Conservation (phyloP, 805 yeast genomes). For the Schwanniomyces occidentalis region DNA sequence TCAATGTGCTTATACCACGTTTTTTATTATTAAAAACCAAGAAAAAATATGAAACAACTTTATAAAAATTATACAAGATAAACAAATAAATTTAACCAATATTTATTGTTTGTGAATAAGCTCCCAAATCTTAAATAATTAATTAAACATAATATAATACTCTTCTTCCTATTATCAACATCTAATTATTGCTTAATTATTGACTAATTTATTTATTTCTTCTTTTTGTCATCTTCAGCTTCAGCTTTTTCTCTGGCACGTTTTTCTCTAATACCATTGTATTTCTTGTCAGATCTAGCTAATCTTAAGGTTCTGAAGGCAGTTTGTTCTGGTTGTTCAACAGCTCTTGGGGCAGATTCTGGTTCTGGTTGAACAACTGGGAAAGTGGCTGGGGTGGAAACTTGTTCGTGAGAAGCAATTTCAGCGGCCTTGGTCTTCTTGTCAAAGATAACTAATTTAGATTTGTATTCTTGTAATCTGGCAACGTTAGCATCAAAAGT, state of each 20-base stretch:
- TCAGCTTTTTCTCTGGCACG: constrained; percentile 96
- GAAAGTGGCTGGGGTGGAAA: constrained; percentile 77
- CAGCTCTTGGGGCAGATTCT: constrained; percentile 86
- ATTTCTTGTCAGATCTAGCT: constrained; percentile 93
- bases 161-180: constrained; percentile 6
- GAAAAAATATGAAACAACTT: constrained; percentile 7
- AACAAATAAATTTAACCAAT: constrained; percentile 6
- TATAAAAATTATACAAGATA: constrained; percentile 5
- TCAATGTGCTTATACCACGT: too few species aligned
- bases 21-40: constrained; percentile 5
- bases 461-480: constrained; percentile 94
- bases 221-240: constrained; percentile 97
- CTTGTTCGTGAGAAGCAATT: constrained; percentile 64
- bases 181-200: constrained; percentile 5
- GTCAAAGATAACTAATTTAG: constrained; percentile 95
- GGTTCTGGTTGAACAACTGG: constrained; percentile 81
- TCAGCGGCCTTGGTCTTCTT: constrained; percentile 78
- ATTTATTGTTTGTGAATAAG: too few species aligned
- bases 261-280: constrained; percentile 96
- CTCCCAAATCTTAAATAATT: too few species aligned
- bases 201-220: constrained; percentile 74
- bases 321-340: constrained; percentile 63
- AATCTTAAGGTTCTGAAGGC: constrained; percentile 95
- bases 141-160: constrained; percentile 3
- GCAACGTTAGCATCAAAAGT: constrained; percentile 91